Evolutionary conservation across 805 yeast genomes (phyloP), one percentile per base, ranked within the genome.

Genomic region (Myxozyma mucilagina): DNA sequence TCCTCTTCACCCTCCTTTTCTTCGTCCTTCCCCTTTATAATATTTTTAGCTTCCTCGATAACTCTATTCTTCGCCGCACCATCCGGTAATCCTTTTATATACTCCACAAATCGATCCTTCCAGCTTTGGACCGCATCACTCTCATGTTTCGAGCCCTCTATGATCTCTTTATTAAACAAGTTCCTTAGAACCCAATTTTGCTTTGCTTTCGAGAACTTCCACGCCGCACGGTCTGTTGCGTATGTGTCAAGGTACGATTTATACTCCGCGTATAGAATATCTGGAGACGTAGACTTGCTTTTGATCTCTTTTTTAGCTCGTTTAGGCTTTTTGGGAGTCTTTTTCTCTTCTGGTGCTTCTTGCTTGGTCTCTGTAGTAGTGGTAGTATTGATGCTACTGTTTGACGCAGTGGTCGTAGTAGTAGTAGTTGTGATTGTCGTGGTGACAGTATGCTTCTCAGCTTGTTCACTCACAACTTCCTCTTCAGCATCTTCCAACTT

Each of bases 121-220:
- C 53, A 42, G 29, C 44, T 14, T n/a, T 34, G 56, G 4, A 57
- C 54, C 16, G 42, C n/a, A 6, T 31, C 35, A 14, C 10, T 10
- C 3, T 35, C 45, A 7, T 6, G 7, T n/a, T 18, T 39, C 14
- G 18, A n/a, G 43, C 43, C 18, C 13, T 16, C 45, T n/a, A 14
- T 13, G 18, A 41, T n/a, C 20, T 41, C 45, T n/a, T 41, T 35
- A 13, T 44, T 34, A 41, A 49, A 56, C n/a, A 56, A 24, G 47
- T 60, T 48, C 36, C 64, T 39, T 3, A 60, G 10, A 3, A 60
- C 36, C 64, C 64, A 60, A 24, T 60, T 60, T 43, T 60, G 64
- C 34, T 60, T 60, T 31, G 45, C 60, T 49, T 60, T 60, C 13
- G 64, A 60, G 47, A 60, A 60, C 42, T 60, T 60, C 64, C 64